These are phyloP conservation scores for Podospora pseudocomata DNA, from an alignment of 495 filamentous ascomycete genomes.

Conservation along the genomic window DNA sequence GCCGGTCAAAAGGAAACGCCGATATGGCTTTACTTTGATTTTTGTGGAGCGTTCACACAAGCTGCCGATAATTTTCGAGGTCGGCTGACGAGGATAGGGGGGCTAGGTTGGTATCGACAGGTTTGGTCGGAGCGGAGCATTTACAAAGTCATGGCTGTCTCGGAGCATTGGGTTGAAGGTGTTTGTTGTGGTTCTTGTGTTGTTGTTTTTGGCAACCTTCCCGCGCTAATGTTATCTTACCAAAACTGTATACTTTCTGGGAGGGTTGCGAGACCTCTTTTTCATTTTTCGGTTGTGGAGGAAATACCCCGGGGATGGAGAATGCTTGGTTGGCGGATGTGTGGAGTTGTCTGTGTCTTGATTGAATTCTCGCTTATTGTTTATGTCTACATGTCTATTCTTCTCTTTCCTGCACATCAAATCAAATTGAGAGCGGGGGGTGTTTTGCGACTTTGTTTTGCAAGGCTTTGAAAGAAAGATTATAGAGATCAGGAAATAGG, in stretches of 20 bases:
- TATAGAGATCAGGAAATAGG: no score
- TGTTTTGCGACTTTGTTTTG: no score
- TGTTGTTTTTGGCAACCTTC: background rate
- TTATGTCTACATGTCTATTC: no score
- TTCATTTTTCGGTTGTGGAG: no score
- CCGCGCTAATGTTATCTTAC: background rate
- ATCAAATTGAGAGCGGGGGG: no score
- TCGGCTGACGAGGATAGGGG: background rate
- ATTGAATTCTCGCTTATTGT: no score
- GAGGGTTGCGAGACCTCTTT: background rate
- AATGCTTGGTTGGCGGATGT: no score
- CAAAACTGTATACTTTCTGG: background rate
- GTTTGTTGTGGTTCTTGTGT: background rate
- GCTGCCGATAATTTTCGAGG: background rate
- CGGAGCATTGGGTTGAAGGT: background rate
- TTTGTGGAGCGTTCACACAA: background rate
- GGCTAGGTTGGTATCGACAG: background rate
- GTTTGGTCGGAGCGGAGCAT: background rate
- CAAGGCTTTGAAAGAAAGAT: no score
- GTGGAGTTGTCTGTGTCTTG: no score
- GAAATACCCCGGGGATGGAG: no score
- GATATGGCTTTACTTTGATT: background rate
- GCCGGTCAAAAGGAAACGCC: background rate
- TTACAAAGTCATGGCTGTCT: background rate
- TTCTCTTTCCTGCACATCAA: no score